Base-by-base conservation (phyloP, 1,284 basidiomycete genomes). In the Heterobasidion occidentale region DNA sequence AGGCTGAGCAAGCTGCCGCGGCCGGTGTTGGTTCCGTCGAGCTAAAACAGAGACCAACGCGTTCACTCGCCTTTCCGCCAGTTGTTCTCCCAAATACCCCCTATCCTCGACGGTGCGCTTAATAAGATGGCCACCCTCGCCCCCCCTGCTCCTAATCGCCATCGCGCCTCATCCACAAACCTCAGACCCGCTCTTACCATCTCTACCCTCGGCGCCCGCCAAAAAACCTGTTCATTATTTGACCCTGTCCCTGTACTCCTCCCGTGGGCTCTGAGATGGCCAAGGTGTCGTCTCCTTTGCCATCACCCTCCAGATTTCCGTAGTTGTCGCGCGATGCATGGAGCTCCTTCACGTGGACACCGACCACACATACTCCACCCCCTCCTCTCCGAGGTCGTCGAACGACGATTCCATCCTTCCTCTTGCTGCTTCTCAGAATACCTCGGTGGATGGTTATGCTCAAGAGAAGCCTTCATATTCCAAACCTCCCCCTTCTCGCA, bases 391-490 rank as follows among this genome's bases (percentile, higher is more conserved):
- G 14, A 75, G 74, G 50, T 74, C 80, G 17, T 76, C 74, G 63
- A 68, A 63, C 11, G 79, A 81, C 56, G 79, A 83, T 56, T 77
- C 75, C 55, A 72, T 87, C 48, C 78, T 90, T n/a, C 87, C 88
- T n/a, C 70, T 89, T 56, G 85, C 87, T 20, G 78, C 84, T 7
- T 75, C 80, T 14, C 78, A 84, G 15, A 73, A 75, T 51, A 72
- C 77, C 17, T 86, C 86, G 62, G 70, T 68, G 50, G 76, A 80
- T 54, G 66, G 73, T 14, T 65, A 75, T 46, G 69, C 72, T 58
- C 76, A 78, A 60, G 77, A 78, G 57, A 62, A 38, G 59, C 12
- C 59, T 60, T 60, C 65, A 53, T 64, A 65, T 59, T 58, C 65
- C 53, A 67, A 65, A 58, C 51, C 68, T 56, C 57, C 64, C 57